Conservation (phyloP, 208 protist genomes). For the Polymyxa betae region DNA sequence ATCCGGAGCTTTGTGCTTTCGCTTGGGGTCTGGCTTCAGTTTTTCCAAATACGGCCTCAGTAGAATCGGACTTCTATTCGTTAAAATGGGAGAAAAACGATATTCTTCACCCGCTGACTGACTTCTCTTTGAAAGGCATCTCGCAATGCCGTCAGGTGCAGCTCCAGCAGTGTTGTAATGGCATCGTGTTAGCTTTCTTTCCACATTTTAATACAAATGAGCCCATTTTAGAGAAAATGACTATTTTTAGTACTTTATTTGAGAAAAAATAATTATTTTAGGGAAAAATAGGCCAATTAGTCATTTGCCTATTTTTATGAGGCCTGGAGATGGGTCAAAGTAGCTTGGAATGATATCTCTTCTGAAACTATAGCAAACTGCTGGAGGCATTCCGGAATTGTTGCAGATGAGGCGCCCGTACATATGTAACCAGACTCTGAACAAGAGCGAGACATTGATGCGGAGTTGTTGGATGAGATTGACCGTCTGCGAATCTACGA, state of each 20-base stretch:
- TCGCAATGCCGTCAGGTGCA: not conserved
- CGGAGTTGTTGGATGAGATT: no score
- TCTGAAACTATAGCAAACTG: no score
- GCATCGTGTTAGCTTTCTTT: not conserved
- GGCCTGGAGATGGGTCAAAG: no score
- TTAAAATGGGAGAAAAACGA: slow-evolving; percentile 9
- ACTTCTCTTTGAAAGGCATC: slow-evolving; percentile 32
- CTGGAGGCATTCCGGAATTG: no score
- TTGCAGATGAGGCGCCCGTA: no score
- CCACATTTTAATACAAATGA: not conserved
- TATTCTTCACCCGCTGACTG: not conserved
- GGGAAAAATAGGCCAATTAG: not conserved
- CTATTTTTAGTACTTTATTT: not conserved
- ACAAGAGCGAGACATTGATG: no score
- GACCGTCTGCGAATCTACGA: no score
- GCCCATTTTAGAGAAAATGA: not conserved
- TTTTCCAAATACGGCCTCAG: not conserved
- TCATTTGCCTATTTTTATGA: slow-evolving; percentile 8
- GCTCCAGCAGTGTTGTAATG: not conserved
- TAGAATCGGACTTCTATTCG: slow-evolving; percentile 19
- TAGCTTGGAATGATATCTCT: no score
- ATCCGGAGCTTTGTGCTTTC: slow-evolving; percentile 5
- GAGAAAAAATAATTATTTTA: not conserved
- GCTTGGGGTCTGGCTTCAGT: not conserved
- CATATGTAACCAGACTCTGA: no score